phyloP scores from a whole-genome alignment of 2,329 filamentous ascomycete genomes.

The Anisogramma anomala region DNA sequence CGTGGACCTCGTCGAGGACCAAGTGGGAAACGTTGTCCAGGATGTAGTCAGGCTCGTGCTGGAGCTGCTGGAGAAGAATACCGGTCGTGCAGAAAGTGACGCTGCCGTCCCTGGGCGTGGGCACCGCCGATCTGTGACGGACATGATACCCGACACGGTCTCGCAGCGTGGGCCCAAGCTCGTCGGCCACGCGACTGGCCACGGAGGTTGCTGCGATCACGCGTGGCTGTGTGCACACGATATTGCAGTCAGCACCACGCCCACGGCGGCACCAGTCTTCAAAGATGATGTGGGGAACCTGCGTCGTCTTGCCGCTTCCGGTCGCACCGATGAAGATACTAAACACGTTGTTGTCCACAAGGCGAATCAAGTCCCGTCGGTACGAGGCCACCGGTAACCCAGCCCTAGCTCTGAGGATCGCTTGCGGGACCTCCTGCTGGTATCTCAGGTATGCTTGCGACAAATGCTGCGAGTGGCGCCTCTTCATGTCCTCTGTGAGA shows the following conservation, averaged over 20 bases:
- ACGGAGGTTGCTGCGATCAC: slow-evolving; percentile 35
- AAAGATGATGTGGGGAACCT: slow-evolving; percentile 42
- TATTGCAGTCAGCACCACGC: slow-evolving; percentile 31
- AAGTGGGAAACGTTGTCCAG: slow-evolving; percentile 34
- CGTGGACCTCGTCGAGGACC: slow-evolving; percentile 36
- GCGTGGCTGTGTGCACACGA: slow-evolving; percentile 38
- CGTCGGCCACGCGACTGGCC: slow-evolving; percentile 32
- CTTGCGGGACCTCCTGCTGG: background rate
- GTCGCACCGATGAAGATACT: slow-evolving; percentile 11
- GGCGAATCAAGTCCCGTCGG: background rate
- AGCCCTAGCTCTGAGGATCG: background rate
- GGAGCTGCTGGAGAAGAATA: slow-evolving; percentile 33
- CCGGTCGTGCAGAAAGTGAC: slow-evolving; percentile 40
- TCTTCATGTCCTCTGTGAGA: background rate
- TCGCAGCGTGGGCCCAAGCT: slow-evolving; percentile 30
- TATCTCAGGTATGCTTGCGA: background rate
- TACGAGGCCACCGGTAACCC: background rate
- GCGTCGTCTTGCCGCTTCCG: slow-evolving; percentile 17
- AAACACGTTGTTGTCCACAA: slow-evolving; percentile 9
- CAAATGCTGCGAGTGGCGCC: background rate
- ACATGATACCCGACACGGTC: slow-evolving; percentile 35
- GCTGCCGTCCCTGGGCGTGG: slow-evolving; percentile 20
- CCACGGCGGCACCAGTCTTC: slow-evolving; percentile 32
- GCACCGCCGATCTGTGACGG: slow-evolving; percentile 27
- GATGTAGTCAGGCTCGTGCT: slow-evolving; percentile 26